phyloP scores from a whole-genome alignment of 352 stramenopile genomes.

The Ophiocytium majus region DNA sequence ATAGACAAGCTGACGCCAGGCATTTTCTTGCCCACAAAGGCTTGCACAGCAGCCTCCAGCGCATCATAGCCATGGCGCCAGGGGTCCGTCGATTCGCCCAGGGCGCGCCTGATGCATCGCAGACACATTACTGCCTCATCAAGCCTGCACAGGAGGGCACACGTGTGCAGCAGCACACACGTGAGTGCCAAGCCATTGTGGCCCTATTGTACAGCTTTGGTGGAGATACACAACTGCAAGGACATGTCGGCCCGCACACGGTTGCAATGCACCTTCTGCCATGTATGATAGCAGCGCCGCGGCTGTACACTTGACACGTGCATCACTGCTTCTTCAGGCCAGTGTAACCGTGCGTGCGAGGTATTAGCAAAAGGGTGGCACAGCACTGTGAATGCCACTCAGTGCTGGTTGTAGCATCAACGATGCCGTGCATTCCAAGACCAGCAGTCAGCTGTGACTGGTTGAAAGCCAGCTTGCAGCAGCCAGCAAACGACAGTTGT shows the following conservation, averaged over 20 bases:
- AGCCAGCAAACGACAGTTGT: neutral
- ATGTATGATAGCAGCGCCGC: neutral
- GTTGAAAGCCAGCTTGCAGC: neutral
- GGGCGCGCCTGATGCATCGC: neutral
- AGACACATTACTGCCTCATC: constrained; percentile 1
- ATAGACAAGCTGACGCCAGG: too few species aligned
- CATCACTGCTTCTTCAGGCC: neutral
- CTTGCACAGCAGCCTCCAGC: constrained; percentile 4
- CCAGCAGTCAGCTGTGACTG: neutral
- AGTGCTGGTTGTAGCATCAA: neutral
- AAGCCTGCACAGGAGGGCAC: neutral
- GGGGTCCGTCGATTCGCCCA: neutral
- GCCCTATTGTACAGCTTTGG: neutral
- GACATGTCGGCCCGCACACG: neutral
- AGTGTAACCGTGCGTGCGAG: too few species aligned
- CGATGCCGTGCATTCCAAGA: too few species aligned
- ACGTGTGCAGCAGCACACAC: neutral
- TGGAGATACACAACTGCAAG: neutral
- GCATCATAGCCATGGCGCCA: neutral
- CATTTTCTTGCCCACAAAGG: neutral
- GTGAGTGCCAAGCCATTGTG: neutral
- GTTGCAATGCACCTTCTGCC: neutral
- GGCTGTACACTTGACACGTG: neutral
- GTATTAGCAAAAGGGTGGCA: too few species aligned
- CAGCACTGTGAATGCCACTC: neutral